Evolutionary conservation across 345 rosid species (phyloP).

Genomic region (Boechera stricta): DNA sequence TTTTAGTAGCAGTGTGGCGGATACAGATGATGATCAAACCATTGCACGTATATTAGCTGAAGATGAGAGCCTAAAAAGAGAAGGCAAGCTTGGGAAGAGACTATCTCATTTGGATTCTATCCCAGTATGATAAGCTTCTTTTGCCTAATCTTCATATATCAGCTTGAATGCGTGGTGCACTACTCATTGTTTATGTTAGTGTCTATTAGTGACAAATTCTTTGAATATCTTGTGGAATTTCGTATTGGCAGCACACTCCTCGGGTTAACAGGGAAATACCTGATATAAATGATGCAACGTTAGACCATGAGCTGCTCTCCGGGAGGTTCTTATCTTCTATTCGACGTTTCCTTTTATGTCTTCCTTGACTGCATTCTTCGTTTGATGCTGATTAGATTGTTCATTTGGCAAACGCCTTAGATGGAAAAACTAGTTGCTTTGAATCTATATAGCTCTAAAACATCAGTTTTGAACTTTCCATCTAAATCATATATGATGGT

Average conservation of each 20-base stretch:
- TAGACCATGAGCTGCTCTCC: slow-evolving; percentile 89
- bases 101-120: slow-evolving; percentile 90
- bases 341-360: slow-evolving; percentile 20
- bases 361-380: slow-evolving; percentile 6
- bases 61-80: slow-evolving; percentile 58
- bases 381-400: neutral
- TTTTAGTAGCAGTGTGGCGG: slow-evolving; percentile 69
- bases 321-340: slow-evolving; percentile 64
- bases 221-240: slow-evolving; percentile 13
- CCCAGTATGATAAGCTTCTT: slow-evolving; percentile 56
- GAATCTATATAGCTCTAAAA: neutral
- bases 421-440: neutral
- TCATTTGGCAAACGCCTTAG: neutral
- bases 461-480: neutral
- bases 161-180: neutral
- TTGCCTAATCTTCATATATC: neutral
- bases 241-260: slow-evolving; percentile 82
- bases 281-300: slow-evolving; percentile 79
- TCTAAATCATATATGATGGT: slow-evolving; percentile 26
- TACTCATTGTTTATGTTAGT: neutral
- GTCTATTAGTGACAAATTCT: neutral
- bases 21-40: slow-evolving; percentile 85
- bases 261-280: slow-evolving; percentile 82
- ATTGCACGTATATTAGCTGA: slow-evolving; percentile 76
- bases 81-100: slow-evolving; percentile 73